Conservation (phyloP, 2,329 filamentous ascomycete species). For the Phyllachora maydis region DNA sequence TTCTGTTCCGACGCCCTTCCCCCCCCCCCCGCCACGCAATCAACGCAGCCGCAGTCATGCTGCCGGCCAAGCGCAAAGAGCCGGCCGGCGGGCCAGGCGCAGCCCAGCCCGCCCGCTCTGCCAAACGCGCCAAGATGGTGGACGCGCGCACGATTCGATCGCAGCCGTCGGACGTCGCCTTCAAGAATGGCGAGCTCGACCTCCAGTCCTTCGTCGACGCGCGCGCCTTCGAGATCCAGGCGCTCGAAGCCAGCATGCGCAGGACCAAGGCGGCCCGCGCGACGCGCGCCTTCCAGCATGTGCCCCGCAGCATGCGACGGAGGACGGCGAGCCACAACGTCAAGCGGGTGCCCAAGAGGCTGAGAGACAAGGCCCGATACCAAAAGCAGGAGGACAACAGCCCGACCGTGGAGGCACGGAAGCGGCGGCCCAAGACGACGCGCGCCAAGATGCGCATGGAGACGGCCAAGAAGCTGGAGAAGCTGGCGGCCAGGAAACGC, state of each 20-base stretch:
- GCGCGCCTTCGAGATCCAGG: conserved; percentile 74
- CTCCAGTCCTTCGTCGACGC: conserved; percentile 67
- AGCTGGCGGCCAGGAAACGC: conserved; percentile 35
- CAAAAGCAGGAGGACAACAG: conserved; percentile 87
- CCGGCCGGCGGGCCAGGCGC: too few species aligned
- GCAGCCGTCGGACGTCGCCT: conserved; percentile 26
- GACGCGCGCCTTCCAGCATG: conserved; percentile 72
- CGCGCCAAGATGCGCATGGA: conserved; percentile 46
- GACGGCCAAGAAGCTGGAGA: conserved; percentile 49
- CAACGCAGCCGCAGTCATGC: too few species aligned
- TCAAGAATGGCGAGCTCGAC: conserved; percentile 61
- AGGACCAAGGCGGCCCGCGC: conserved; percentile 41
- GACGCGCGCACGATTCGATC: conserved; percentile 26
- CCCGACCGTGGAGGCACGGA: conserved; percentile 48
- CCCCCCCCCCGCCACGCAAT: too few species aligned
- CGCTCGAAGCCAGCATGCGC: conserved; percentile 65
- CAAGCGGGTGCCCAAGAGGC: conserved; percentile 63
- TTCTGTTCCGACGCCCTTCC: too few species aligned
- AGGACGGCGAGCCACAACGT: conserved; percentile 91
- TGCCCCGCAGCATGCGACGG: conserved; percentile 66
- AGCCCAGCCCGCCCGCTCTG: conserved; percentile 7
- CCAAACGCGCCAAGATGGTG: conserved; percentile 23
- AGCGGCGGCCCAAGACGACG: conserved; percentile 38
- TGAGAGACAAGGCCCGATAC: conserved; percentile 45
- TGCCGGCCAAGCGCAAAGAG: too few species aligned